A percentile compares a stretch with the other conserved stretches of the same genome.
These are phyloP conservation scores for Penicillium paxilli DNA, from an alignment of 495 filamentous ascomycete species.

Conservation along the genomic window DNA sequence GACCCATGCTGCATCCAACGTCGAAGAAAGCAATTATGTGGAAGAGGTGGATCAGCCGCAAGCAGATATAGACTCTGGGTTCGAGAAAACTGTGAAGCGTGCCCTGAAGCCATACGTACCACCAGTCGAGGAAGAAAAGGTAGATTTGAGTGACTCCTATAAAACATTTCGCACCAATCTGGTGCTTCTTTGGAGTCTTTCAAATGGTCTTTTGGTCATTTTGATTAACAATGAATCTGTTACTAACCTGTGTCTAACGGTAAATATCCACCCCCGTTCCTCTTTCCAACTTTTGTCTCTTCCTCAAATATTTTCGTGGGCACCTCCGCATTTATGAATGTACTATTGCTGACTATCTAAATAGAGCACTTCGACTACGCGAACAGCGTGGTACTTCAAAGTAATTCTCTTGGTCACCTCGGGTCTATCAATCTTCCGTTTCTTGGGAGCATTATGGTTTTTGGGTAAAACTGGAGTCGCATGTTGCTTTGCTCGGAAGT, in stretches of 20 bases:
- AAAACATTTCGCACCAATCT: slow-evolving; percentile 90
- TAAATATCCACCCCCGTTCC: slow-evolving; percentile 48
- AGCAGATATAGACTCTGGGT: slow-evolving; percentile 89
- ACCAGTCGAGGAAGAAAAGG: slow-evolving; percentile 64
- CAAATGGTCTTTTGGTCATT: slow-evolving; percentile 74
- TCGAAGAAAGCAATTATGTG: slow-evolving; percentile 86
- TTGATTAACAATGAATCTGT: slow-evolving; percentile 80
- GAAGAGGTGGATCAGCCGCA: slow-evolving; percentile 88
- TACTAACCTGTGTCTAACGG: slow-evolving; percentile 69
- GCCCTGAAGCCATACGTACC: slow-evolving; percentile 64
- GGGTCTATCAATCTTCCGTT: slow-evolving; percentile 69
- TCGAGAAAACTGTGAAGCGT: slow-evolving; percentile 86
- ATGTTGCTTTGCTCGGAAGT: slow-evolving; percentile 62
- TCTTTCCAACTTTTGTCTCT: background rate
- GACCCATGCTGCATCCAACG: slow-evolving; percentile 89
- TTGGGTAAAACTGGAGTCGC: slow-evolving; percentile 76
- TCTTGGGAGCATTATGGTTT: slow-evolving; percentile 83
- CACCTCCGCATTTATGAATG: too few relatives aligned
- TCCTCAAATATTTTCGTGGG: too few relatives aligned
- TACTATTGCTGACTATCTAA: background rate
- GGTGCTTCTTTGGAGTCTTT: slow-evolving; percentile 82
- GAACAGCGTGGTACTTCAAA: slow-evolving; percentile 77
- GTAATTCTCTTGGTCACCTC: slow-evolving; percentile 81
- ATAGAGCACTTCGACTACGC: slow-evolving; percentile 45
- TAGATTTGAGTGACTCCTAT: slow-evolving; percentile 84